Evolutionary conservation across 2,329 filamentous ascomycete genomes (phyloP), one percentile per base, ranked within the genome.

Genomic region (Trichoderma sp.): DNA sequence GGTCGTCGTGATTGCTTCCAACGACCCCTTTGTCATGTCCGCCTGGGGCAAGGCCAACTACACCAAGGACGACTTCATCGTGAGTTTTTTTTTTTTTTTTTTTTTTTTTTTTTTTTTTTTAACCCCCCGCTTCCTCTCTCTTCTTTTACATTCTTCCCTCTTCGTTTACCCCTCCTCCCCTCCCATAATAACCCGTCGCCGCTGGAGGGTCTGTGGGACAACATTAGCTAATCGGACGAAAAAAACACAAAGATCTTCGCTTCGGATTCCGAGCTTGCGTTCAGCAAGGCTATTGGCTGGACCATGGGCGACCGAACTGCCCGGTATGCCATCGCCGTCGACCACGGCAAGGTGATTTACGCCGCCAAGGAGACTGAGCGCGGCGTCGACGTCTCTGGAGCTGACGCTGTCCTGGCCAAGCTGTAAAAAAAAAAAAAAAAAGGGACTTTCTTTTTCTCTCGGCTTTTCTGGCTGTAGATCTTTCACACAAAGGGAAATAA

Each of bases 31-130:
- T 80, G 94, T 97, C 82, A 95, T 95, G 93, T 91, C 90, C 77
- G 93, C 92, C 70, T 96, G 93, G 93, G 92, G 90, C 83, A 97
- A 97, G 88, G 93, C 94, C 79, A 95, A 97, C 84, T 87, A 87
- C 68, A 86, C 95, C 79, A 91, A 88, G 79, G 89, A 90, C 75
- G 91, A 95, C 76, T 86, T 81, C 72, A 86, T 89, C 75, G 86
- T 88, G 76, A 76, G 86, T 81, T 68, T 68, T 47, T 58, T 32
- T 28, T 28, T 43, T 28, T 24, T 21, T 30, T 6, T 4, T 24
- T 36, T 26, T 66, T 9, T 18, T 28, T 28, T 43, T 28, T 24
- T 21, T 30, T 6, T 4, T 24, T 36, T 26, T 66, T 9, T 18
- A 34, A 18, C 14, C 14, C 28, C 18, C 32, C 24, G 28, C 14